Conservation (phyloP, 768 basidiomycete species). For the Boletus rubropictus region DNA sequence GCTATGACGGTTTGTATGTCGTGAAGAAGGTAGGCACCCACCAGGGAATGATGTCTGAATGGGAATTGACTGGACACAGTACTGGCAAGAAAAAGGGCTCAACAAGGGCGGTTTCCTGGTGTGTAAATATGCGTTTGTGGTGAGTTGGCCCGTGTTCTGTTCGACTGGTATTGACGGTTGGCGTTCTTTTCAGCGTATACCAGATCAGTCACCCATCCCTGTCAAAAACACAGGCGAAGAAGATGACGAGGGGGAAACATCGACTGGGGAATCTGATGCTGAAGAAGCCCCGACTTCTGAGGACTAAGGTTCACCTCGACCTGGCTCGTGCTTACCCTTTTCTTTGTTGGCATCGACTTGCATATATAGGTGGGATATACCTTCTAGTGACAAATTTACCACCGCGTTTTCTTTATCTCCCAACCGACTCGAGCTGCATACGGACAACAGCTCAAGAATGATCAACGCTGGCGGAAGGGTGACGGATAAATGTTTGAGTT, state of each 20-base stretch:
- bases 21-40: conserved; percentile 56
- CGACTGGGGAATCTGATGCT: conserved; percentile 1
- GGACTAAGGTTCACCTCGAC: too few species aligned
- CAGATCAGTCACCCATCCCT: conserved; percentile 19
- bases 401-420: too few species aligned
- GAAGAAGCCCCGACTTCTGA: background rate
- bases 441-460: too few species aligned
- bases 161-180: background rate
- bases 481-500: too few species aligned
- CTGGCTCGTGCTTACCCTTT: background rate
- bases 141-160: conserved; percentile 27
- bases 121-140: conserved; percentile 83
- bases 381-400: too few species aligned
- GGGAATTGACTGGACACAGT: conserved; percentile 33
- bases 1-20: conserved; percentile 84
- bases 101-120: conserved; percentile 68
- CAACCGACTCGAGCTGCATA: too few species aligned
- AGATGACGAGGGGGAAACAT: background rate
- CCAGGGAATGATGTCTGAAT: background rate
- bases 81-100: conserved; percentile 70
- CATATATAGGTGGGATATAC: background rate
- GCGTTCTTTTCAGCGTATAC: conserved; percentile 18
- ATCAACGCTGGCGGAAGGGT: too few species aligned
- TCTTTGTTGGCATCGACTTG: conserved; percentile 1
- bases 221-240: conserved; percentile 19